phyloP scores from a whole-genome alignment of 73 alveolate species.

The Stentor coeruleus region DNA sequence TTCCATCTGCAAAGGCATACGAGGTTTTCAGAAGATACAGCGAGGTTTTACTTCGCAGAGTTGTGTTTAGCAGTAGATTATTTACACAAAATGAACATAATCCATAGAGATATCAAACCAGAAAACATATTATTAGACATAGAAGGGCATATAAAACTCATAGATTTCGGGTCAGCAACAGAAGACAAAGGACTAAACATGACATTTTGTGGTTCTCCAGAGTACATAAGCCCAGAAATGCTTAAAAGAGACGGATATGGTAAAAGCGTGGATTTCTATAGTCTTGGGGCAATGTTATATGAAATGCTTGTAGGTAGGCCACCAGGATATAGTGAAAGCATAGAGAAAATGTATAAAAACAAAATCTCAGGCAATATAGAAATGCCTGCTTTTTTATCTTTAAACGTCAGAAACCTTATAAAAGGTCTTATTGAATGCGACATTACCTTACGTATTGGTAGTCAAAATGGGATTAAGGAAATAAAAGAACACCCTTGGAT shows the following conservation, averaged over 20 bases:
- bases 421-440: slow-evolving; percentile 45
- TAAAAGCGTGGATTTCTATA: slow-evolving; percentile 67
- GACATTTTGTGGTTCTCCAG: slow-evolving; percentile 86
- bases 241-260: slow-evolving; percentile 56
- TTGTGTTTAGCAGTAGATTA: slow-evolving; percentile 6
- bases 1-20: slow-evolving; percentile 39
- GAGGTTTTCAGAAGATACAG: slow-evolving; percentile 59
- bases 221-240: slow-evolving; percentile 86
- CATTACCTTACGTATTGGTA: slow-evolving; percentile 47
- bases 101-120: slow-evolving; percentile 44
- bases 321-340: slow-evolving; percentile 50
- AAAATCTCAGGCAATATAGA: slow-evolving; percentile 27
- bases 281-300: slow-evolving; percentile 75
- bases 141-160: slow-evolving; percentile 71
- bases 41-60: slow-evolving; percentile 57
- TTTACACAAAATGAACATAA: slow-evolving; percentile 7
- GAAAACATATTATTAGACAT: slow-evolving; percentile 76
- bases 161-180: slow-evolving; percentile 79
- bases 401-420: slow-evolving; percentile 32
- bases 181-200: slow-evolving; percentile 37
- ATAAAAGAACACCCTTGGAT: not conserved
- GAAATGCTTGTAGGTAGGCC: slow-evolving; percentile 71
- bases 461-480: slow-evolving; percentile 15
- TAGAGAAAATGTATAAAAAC: slow-evolving; percentile 43
- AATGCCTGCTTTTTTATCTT: slow-evolving; percentile 34